phyloP scores from a whole-genome alignment of 805 yeast genomes.

The Schwanniomyces occidentalis region DNA sequence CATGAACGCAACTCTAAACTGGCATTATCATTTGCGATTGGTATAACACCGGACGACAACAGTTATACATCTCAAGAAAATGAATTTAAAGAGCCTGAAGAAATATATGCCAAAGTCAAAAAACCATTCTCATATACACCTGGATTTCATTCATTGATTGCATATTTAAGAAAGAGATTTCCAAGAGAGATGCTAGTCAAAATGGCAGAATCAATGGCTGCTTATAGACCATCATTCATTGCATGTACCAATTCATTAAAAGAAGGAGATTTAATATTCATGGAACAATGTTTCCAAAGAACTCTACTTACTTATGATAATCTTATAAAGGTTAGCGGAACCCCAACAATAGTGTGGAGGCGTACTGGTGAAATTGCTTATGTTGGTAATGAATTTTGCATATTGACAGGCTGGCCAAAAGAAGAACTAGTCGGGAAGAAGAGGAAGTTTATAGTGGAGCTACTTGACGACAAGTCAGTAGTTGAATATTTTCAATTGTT shows the following conservation, averaged over 20 bases:
- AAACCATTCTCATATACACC: conserved; percentile 87
- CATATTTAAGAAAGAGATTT: conserved; percentile 72
- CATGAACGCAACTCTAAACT: conserved; percentile 38
- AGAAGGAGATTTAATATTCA: conserved; percentile 88
- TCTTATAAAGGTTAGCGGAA: conserved; percentile 80
- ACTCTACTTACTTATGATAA: conserved; percentile 86
- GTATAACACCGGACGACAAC: conserved; percentile 40
- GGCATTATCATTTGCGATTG: conserved; percentile 49
- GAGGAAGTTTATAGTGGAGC: conserved; percentile 73
- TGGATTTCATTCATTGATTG: conserved; percentile 80
- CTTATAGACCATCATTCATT: conserved; percentile 87
- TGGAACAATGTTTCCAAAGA: conserved; percentile 95
- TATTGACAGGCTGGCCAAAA: conserved; percentile 86
- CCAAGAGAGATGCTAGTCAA: conserved; percentile 67
- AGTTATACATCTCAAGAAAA: conserved; percentile 19
- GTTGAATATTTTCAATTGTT: conserved; percentile 86
- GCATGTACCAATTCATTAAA: conserved; percentile 88
- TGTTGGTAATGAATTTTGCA: conserved; percentile 91
- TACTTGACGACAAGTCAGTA: conserved; percentile 85
- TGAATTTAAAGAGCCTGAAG: conserved; percentile 61
- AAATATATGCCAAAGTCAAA: conserved; percentile 72
- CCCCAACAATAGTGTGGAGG: conserved; percentile 95
- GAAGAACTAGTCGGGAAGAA: conserved; percentile 62
- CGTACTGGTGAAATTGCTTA: conserved; percentile 94
- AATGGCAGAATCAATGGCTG: conserved; percentile 87